Evolutionary conservation across 495 filamentous ascomycete species (phyloP), one percentile per base, ranked within the genome.

Genomic region (Penicillium lividum): DNA sequence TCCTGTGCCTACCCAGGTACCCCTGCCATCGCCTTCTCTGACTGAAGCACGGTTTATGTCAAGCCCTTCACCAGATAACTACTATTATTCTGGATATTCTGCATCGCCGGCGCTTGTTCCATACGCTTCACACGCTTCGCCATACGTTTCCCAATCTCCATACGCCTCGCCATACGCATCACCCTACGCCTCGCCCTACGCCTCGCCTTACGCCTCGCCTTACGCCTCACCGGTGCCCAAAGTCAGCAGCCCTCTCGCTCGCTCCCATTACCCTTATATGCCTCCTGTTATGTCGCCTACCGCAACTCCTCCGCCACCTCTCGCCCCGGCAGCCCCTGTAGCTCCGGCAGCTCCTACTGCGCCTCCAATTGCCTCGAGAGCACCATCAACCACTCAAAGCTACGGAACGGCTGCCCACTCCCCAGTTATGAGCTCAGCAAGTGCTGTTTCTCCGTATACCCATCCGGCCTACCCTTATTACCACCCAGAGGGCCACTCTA

Each of bases 241-340:
- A 65, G 60, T 70, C 47, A 75, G 68, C 68, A 77, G 72, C 38
- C 72, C 73, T 38, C 68, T 77, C 28, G 72, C 73, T 49, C 71
- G 68, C 34, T 63, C 68, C n/a, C 74, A 77, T 59, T 68, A 66
- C 34, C 63, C 66, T 28, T 73, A 77, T 60, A 70, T 68, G 44
- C 72, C 77, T 28, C 75, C 75, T 7, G 58, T 60, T 59, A 74
- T 77, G 69, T 76, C 75, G 29, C 73, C 75, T 9, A 72, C 69
- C 25, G 67, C 65, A 53, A 72, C 66, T 27, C 68, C 71, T 31
- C 61, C 57, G 34, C 42, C 53, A 31, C 53, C 53, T 43, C 29
- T 27, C 27, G 27, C 38, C 13, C 53, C 53, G 31, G 7, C 53
- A 10, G 51, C 38, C 7, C 36, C 56, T 28, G 22, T 31, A 48